Base-by-base conservation (phyloP, 176 grass and related monocot genomes). In the Hsuehochloa calcarea region DNA sequence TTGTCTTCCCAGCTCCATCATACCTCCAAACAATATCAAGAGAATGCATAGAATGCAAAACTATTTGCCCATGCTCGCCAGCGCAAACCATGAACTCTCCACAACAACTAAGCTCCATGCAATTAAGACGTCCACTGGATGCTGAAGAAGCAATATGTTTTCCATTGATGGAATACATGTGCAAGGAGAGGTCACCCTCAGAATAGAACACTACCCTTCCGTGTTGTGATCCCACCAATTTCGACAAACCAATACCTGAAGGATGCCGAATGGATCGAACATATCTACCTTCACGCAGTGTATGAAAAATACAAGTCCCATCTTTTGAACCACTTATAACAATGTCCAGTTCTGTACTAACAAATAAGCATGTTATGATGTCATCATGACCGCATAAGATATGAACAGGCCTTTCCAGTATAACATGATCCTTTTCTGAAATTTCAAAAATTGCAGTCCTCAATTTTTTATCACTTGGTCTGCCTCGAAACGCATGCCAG, bases 251-350 rank as follows among this genome's bases (percentile, higher is more conserved):
- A 82, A 85, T 54, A 31, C 89, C 91, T 34, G 93, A 88, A 82
- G 91, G 93, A 84, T 98, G 91, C 20, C 70, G 91, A 80, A 98
- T 92, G 58, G 93, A 98, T 47, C 91, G 93, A 51, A 93, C 89
- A 41, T 98, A 98, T 75, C 51, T 92, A 67, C 96, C 96, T 60
- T 93, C 85, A 67, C 85, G 82, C 60, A 98, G 70, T 39, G 93
- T 98, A 77, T 98, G 93, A 84, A 98, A 98, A 68, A 98, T 98
- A 86, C 96, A 98, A 31, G 96, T 98, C 63, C 96, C 96, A 80
- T 98, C 96, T 86, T 98, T 98, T 37, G 96, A 98, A 35, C 96
- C 96, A 88, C 91, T 95, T 64, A 98, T 92, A 84, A 98, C 96
- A 85, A 98, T 88, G 68, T 98, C 91, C 19, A 98, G 80, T 85